Evolutionary conservation across 2,329 filamentous ascomycete species (phyloP).

Genomic region (Scedosporium aurantiacum): DNA sequence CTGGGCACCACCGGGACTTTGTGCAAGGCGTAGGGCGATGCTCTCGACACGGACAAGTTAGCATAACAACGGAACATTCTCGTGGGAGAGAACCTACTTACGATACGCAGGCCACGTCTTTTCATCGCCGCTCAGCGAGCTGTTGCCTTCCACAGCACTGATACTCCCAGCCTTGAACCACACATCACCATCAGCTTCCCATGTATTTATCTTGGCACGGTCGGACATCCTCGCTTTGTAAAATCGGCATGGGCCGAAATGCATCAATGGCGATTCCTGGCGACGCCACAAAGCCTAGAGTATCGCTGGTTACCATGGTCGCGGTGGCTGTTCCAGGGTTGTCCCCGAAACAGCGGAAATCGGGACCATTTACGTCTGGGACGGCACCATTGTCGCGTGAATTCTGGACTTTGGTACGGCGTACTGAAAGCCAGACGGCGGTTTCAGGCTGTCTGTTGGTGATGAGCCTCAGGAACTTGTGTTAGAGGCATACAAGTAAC

Average conservation of each 20-base stretch:
- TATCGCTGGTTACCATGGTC: conserved; percentile 24
- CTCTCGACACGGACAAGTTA: conserved; percentile 27
- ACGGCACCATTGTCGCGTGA: conserved; percentile 23
- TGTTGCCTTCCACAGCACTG: conserved; percentile 15
- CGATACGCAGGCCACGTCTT: conserved; percentile 3
- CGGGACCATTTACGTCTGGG: conserved; percentile 22
- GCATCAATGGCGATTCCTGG: conserved; percentile 21
- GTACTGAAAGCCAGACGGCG: conserved; percentile 5
- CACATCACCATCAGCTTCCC: conserved; percentile 17
- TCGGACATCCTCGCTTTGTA: conserved; percentile 24
- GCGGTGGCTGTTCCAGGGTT: conserved; percentile 19
- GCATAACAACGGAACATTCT: not conserved
- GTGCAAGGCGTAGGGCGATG: conserved; percentile 22
- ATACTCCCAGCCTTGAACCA: conserved; percentile 27
- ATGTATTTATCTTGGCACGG: conserved; percentile 18
- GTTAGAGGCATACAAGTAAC: not conserved
- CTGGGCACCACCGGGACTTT: conserved; percentile 21
- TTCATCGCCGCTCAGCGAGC: not conserved
- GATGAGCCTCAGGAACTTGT: not conserved
- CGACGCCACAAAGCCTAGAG: conserved; percentile 28
- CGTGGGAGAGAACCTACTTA: not conserved
- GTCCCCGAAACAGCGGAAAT: conserved; percentile 12
- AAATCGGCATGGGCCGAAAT: conserved; percentile 26
- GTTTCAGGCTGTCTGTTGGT: not conserved
- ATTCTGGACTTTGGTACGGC: conserved; percentile 4